phyloP scores from a whole-genome alignment of 495 filamentous ascomycete genomes.

The Daldinia concentrica region DNA sequence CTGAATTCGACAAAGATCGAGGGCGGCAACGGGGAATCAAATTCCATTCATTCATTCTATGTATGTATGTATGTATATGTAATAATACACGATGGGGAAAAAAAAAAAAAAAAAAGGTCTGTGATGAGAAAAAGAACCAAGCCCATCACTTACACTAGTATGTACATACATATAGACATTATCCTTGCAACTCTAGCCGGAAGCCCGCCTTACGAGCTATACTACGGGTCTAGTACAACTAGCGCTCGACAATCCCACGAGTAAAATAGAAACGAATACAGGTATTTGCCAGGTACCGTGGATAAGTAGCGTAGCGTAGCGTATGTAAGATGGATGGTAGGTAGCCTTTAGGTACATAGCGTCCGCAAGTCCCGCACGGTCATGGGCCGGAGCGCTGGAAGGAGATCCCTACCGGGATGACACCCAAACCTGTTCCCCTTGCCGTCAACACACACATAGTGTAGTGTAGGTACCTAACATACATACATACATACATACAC shows the following conservation, averaged over 20 bases:
- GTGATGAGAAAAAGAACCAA: background rate
- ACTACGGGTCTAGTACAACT: constrained; percentile 16
- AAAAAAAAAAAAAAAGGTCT: background rate
- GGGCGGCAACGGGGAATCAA: constrained; percentile 1
- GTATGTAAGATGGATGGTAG: too few species aligned
- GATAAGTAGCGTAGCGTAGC: too few species aligned
- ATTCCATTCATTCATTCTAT: too few species aligned
- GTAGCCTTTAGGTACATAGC: background rate
- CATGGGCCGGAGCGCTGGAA: constrained; percentile 37
- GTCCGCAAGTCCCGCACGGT: constrained; percentile 30
- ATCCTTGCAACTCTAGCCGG: constrained; percentile 28
- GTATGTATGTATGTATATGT: too few species aligned
- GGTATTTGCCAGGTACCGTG: constrained; percentile 32
- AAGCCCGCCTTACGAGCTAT: constrained; percentile 24
- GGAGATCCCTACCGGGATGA: constrained; percentile 39
- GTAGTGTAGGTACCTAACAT: too few species aligned
- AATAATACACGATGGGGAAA: constrained; percentile 1
- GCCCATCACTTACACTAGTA: background rate
- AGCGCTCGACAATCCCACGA: background rate
- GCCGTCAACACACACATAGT: constrained; percentile 11
- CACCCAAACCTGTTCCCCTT: constrained; percentile 26
- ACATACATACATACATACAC: too few species aligned
- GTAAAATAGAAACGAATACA: background rate
- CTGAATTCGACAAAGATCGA: constrained; percentile 21
- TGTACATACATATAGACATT: too few species aligned